Base-by-base conservation (phyloP, 164 flowering plant species). In the Cinnamomum micranthum region DNA sequence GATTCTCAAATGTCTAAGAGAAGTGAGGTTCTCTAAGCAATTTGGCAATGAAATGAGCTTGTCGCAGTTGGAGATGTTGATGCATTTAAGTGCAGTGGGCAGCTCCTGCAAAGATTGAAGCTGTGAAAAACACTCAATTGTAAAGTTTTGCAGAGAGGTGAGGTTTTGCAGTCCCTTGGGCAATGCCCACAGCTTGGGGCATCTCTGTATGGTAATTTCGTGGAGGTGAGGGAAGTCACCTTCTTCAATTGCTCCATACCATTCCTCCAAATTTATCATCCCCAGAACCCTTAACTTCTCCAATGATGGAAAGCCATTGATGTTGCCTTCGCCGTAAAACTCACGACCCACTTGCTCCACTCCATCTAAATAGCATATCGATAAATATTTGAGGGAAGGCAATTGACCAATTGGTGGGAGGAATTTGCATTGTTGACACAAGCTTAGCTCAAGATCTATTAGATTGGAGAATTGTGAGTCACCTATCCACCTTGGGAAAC, bases 401-500 rank as follows among this genome's bases (percentile, higher is more conserved):
- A 79, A 50, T 22, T 73, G 66, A 2, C 79, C 82, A 7, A 80
- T 71, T 0, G 77, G 69, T 55, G 82, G 82, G 19, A 80, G 50
- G 6, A 15, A n/a, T 20, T 25, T 24, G 69, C 82, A 80, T 6
- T 55, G 73, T 55, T 13, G n/a, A 10, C 75, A 81, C 24, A 25
- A 10, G 0, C 41, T 2, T 2, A 81, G 75, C 6, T 14, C 20
- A 19, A 84, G 15, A 23, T 2, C 9, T 4, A 24, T 3, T 6
- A 15, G 11, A 7, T 35, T 70, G 77, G 12, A 80, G 71, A 23
- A 59, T 80, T 5, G 50, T 59, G 10, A 74, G 59, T 65, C 72
- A 0, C 79, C 75, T 1, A 85, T 2, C 86, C 89, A 86, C 23
- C 20, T 74, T 51, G 89, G 82, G 28, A 82, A 82, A n/a, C 33